phyloP scores from a whole-genome alignment of 768 basidiomycete genomes.

The Auricularia sp. region DNA sequence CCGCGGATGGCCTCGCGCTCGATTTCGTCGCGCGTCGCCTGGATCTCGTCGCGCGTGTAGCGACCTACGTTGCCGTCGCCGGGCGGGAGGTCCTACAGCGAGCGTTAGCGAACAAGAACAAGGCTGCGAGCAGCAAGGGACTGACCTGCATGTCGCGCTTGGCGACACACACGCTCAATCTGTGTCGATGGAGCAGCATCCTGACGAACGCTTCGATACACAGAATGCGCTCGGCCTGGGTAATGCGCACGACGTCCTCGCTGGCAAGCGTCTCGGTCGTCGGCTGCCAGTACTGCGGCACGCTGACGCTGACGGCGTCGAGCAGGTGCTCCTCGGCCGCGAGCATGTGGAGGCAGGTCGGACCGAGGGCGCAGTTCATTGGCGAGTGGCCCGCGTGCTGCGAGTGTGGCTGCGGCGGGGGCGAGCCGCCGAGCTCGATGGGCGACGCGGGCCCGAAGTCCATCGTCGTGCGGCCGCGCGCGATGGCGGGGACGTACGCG shows the following conservation, averaged over 20 bases:
- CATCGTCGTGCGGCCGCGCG: not conserved
- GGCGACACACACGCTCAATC: not conserved
- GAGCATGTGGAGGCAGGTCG: slow-evolving; percentile 9
- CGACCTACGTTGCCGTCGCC: not conserved
- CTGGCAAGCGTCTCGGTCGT: slow-evolving; percentile 70
- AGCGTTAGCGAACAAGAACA: too few species aligned
- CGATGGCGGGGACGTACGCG: not conserved
- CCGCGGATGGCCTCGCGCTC: slow-evolving; percentile 73
- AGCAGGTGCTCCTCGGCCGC: slow-evolving; percentile 69
- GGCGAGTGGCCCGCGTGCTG: not conserved
- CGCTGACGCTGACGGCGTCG: slow-evolving; percentile 63
- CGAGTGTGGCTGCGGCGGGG: not conserved
- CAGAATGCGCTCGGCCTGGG: slow-evolving; percentile 78
- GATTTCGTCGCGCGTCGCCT: slow-evolving; percentile 28
- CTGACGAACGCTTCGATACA: slow-evolving; percentile 82
- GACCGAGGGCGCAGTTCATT: not conserved
- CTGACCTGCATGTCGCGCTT: not conserved
- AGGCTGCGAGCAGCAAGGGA: too few species aligned
- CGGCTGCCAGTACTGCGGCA: slow-evolving; percentile 74
- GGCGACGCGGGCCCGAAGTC: not conserved
- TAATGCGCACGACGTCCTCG: slow-evolving; percentile 81
- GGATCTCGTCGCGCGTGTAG: not conserved
- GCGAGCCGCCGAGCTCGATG: not conserved
- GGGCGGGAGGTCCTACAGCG: not conserved
- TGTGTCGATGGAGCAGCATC: slow-evolving; percentile 72